Evolutionary conservation across 768 basidiomycete species (phyloP).

Genomic region (Gloeopeniophorella convolvens): DNA sequence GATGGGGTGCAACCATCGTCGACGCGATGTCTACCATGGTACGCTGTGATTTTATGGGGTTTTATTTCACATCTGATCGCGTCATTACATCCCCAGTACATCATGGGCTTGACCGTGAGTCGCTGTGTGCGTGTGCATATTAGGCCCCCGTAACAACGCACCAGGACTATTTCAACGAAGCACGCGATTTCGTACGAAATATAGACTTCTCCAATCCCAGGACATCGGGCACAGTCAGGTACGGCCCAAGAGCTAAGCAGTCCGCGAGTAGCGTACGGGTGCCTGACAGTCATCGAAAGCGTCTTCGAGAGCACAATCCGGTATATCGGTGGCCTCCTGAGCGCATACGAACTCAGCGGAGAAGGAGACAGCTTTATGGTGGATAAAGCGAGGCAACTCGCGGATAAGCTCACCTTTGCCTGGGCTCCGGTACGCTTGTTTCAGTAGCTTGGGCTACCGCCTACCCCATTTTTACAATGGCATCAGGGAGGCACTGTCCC

Average conservation of each 20-base stretch:
- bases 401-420: constrained; percentile 55
- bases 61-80: neutral
- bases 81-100: constrained; percentile 39
- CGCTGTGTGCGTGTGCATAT: neutral
- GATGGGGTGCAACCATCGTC: constrained; percentile 56
- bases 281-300: constrained; percentile 27
- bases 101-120: constrained; percentile 52
- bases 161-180: constrained; percentile 49
- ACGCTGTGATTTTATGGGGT: constrained; percentile 14
- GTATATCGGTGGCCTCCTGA: constrained; percentile 58
- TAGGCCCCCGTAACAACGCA: neutral
- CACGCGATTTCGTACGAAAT: constrained; percentile 42
- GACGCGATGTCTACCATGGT: constrained; percentile 62
- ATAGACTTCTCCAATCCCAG: constrained; percentile 52
- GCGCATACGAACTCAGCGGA: constrained; percentile 62
- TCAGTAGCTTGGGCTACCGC: neutral
- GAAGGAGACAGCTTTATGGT: constrained; percentile 43
- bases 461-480: constrained; percentile 1
- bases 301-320: constrained; percentile 78
- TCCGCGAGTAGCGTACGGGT: neutral
- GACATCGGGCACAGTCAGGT: constrained; percentile 42
- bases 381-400: constrained; percentile 54
- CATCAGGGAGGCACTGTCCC: constrained; percentile 30
- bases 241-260: neutral
- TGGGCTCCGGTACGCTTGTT: constrained; percentile 49